Evolutionary conservation across 257 asterid genomes (phyloP).

Genomic region (Scutellaria galericulata): DNA sequence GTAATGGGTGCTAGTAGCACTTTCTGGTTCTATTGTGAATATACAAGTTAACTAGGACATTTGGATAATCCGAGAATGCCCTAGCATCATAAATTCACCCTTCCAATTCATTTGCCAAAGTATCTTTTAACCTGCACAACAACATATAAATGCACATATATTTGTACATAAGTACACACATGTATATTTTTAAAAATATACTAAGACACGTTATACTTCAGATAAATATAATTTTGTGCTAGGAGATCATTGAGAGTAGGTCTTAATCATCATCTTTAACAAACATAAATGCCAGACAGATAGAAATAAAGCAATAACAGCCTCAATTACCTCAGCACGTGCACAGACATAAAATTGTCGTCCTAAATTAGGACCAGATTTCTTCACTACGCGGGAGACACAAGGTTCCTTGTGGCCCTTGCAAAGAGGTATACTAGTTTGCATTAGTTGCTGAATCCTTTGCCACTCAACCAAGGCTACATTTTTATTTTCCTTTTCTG

Average conservation of each 20-base stretch:
- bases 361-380: slow-evolving; percentile 86
- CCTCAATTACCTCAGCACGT: slow-evolving; percentile 81
- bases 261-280: slow-evolving; percentile 8
- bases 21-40: background rate
- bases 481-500: slow-evolving; percentile 53
- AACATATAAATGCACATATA: background rate
- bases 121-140: background rate
- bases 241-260: background rate
- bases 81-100: background rate
- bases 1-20: background rate
- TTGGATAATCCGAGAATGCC: slow-evolving; percentile 8
- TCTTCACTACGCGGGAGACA: slow-evolving; percentile 88
- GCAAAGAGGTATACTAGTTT: slow-evolving; percentile 86
- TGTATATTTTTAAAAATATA: no score
- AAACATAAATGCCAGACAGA: slow-evolving; percentile 23
- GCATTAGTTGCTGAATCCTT: slow-evolving; percentile 92
- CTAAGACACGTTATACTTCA: no score
- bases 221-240: no score
- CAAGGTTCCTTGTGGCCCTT: slow-evolving; percentile 96
- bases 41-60: background rate
- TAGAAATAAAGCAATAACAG: slow-evolving; percentile 23
- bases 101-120: background rate
- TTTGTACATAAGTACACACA: background rate
- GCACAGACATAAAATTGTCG: slow-evolving; percentile 89
- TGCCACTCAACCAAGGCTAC: slow-evolving; percentile 85